phyloP scores from a whole-genome alignment of 495 filamentous ascomycete genomes.

The Penicillium lividum region DNA sequence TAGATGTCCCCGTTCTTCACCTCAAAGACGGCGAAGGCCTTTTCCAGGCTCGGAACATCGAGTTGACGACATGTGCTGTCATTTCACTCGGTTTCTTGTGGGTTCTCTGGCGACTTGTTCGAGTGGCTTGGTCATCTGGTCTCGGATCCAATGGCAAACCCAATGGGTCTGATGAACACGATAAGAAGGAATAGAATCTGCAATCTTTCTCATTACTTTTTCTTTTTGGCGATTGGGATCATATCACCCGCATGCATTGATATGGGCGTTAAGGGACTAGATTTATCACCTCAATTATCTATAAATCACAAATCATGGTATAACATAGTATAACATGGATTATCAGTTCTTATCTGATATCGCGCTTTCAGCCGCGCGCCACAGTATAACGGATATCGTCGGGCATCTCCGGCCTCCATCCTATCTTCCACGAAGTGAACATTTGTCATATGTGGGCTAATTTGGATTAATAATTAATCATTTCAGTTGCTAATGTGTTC shows the following conservation, averaged over 20 bases:
- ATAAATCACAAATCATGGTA: not conserved
- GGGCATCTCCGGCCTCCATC: not conserved
- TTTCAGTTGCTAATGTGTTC: not conserved
- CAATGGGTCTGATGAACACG: slow-evolving; percentile 6
- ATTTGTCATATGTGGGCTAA: not conserved
- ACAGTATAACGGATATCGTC: not conserved
- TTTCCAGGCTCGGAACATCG: slow-evolving; percentile 58
- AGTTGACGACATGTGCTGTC: slow-evolving; percentile 66
- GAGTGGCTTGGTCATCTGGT: slow-evolving; percentile 36
- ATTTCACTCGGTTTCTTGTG: slow-evolving; percentile 74
- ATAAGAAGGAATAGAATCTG: slow-evolving; percentile 27
- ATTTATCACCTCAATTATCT: not conserved
- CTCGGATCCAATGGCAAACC: slow-evolving; percentile 7
- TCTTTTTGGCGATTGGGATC: not conserved
- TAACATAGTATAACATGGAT: too few species aligned
- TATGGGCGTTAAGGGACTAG: not conserved
- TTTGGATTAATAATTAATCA: not conserved
- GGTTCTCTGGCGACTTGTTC: slow-evolving; percentile 66
- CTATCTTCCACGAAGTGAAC: not conserved
- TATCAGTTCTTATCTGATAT: too few species aligned
- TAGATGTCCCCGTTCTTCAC: slow-evolving; percentile 74
- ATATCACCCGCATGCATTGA: not conserved
- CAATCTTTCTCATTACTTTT: slow-evolving; percentile 3
- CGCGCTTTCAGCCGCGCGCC: not conserved
- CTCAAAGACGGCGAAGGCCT: slow-evolving; percentile 42